phyloP scores from a whole-genome alignment of 768 basidiomycete genomes.

The Lyophyllum atratum region DNA sequence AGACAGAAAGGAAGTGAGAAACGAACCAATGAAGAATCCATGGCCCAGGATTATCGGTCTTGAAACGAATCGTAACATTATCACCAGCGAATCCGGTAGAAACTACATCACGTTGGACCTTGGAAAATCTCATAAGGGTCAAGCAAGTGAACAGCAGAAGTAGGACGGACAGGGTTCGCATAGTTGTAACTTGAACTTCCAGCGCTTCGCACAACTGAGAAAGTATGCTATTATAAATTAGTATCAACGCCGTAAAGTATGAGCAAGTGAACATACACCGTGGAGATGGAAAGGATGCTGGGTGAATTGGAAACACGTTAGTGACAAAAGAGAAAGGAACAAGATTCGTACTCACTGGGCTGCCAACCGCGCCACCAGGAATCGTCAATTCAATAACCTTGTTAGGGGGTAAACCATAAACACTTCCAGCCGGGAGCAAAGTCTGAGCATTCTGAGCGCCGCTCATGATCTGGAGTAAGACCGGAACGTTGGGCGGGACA shows the following conservation, averaged over 20 bases:
- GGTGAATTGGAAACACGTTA: background rate
- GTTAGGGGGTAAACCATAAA: slow-evolving; percentile 43
- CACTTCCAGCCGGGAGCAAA: slow-evolving; percentile 40
- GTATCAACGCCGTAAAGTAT: background rate
- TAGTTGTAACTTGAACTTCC: slow-evolving; percentile 40
- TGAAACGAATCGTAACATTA: slow-evolving; percentile 55
- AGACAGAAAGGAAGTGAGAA: background rate
- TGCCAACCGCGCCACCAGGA: slow-evolving; percentile 36
- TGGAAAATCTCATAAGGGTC: background rate
- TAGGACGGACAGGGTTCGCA: slow-evolving; percentile 46
- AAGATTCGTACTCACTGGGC: slow-evolving; percentile 29
- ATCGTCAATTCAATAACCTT: slow-evolving; percentile 49
- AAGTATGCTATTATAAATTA: slow-evolving; percentile 29
- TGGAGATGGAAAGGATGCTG: slow-evolving; percentile 48
- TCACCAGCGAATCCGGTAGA: slow-evolving; percentile 30
- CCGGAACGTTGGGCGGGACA: slow-evolving; percentile 37
- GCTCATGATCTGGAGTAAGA: slow-evolving; percentile 45
- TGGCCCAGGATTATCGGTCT: slow-evolving; percentile 64
- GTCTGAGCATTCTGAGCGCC: slow-evolving; percentile 33
- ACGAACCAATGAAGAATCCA: slow-evolving; percentile 42
- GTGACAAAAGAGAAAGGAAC: background rate
- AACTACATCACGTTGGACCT: slow-evolving; percentile 39
- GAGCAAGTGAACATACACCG: slow-evolving; percentile 29
- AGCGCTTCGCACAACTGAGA: slow-evolving; percentile 42
- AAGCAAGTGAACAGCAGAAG: background rate